Conservation (phyloP, 169 alveolate genomes). For the Plasmodium knowlesi region DNA sequence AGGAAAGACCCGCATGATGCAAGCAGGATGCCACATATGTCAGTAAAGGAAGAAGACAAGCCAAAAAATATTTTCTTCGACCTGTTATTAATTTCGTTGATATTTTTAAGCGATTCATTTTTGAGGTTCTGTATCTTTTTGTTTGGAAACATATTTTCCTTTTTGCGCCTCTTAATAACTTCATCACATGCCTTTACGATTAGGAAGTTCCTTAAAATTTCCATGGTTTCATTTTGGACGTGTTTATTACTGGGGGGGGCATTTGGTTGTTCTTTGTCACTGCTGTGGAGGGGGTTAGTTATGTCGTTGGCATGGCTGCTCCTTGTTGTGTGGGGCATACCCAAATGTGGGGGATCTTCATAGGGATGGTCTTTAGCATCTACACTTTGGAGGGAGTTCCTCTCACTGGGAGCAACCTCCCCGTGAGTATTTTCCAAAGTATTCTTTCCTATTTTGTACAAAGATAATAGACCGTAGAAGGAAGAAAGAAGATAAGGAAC, state of each 20-base stretch:
- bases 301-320: not conserved
- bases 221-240: conserved; percentile 18
- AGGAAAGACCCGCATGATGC: conserved; percentile 25
- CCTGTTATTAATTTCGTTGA: conserved; percentile 50
- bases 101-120: conserved; percentile 42
- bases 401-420: not conserved
- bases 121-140: conserved; percentile 52
- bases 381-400: not conserved
- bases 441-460: conserved; percentile 36
- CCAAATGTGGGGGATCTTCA: not conserved
- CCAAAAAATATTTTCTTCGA: conserved; percentile 67
- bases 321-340: not conserved
- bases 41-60: conserved; percentile 71
- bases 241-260: not conserved
- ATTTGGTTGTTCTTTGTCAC: not conserved
- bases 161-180: conserved; percentile 38
- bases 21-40: conserved; percentile 43
- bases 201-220: conserved; percentile 49
- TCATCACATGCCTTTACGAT: conserved; percentile 50
- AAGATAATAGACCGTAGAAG: conserved; percentile 47
- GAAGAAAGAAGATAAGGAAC: conserved; percentile 57
- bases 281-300: not conserved
- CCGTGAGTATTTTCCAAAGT: not conserved
- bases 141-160: conserved; percentile 49
- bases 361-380: not conserved